Evolutionary conservation across 108 stramenopile genomes (phyloP).

Genomic region (Nannochloropsis oceanica): DNA sequence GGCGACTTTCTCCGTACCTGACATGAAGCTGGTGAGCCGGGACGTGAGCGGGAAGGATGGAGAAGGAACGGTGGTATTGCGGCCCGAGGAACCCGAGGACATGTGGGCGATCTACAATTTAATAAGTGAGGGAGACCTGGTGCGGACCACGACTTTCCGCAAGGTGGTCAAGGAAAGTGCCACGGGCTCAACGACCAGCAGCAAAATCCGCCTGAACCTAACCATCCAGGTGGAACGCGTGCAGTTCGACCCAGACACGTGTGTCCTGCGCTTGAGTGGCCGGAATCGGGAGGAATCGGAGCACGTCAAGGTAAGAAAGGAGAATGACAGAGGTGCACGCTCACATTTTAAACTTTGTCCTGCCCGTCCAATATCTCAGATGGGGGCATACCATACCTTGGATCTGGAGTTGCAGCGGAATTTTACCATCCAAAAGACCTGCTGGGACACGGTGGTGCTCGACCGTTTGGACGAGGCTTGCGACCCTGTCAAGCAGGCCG

Average conservation of each 20-base stretch:
- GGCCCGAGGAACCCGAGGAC: conserved; percentile 83
- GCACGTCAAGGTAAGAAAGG: conserved; percentile 48
- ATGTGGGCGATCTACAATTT: conserved; percentile 95
- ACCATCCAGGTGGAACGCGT: conserved; percentile 75
- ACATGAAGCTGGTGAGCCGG: conserved; percentile 33
- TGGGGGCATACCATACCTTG: conserved; percentile 87
- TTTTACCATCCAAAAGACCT: conserved; percentile 73
- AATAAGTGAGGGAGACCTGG: conserved; percentile 57
- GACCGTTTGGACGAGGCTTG: conserved; percentile 72
- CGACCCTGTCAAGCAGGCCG: conserved; percentile 67
- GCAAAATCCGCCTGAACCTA: conserved; percentile 66
- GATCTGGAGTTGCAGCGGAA: conserved; percentile 67
- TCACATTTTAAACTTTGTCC: no score
- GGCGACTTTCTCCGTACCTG: background rate
- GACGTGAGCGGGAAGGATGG: conserved; percentile 60
- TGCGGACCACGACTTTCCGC: conserved; percentile 77
- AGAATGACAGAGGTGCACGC: no score
- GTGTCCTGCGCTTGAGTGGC: conserved; percentile 69
- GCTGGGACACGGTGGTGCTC: conserved; percentile 85
- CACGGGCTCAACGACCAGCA: conserved; percentile 68
- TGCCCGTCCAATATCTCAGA: conserved; percentile 4
- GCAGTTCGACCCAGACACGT: conserved; percentile 71
- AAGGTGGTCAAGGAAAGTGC: conserved; percentile 75
- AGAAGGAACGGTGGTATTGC: conserved; percentile 56
- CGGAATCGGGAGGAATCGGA: conserved; percentile 53